These are phyloP conservation scores for Kodamaea plutei DNA, from an alignment of 1,139 yeast species.

Conservation along the genomic window DNA sequence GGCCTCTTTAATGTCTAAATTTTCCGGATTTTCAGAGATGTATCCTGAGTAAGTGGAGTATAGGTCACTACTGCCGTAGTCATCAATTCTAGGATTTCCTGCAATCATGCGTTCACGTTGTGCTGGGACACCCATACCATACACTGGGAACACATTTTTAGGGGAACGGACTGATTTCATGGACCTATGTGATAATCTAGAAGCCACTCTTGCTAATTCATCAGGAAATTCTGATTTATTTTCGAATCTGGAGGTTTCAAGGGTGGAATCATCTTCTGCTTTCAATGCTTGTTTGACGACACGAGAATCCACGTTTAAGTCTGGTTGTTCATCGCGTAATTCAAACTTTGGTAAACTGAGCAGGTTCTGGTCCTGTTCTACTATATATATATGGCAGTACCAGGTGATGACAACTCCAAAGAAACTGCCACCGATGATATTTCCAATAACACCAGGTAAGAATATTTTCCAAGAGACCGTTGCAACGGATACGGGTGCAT, in stretches of 20 bases:
- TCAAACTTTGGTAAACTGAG: conserved; percentile 64
- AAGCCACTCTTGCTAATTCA: conserved; percentile 5
- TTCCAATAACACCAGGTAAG: conserved; percentile 66
- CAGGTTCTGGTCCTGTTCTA: conserved; percentile 59
- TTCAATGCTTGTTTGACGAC: conserved; percentile 48
- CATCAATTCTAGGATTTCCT: conserved; percentile 5
- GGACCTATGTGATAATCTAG: conserved; percentile 9
- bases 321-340: conserved; percentile 75
- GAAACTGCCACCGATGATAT: conserved; percentile 64
- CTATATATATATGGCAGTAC: conserved; percentile 65
- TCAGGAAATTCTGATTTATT: conserved; percentile 1
- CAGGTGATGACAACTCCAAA: conserved; percentile 63
- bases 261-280: conserved; percentile 7
- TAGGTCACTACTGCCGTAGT: conserved; percentile 6
- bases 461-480: conserved; percentile 67
- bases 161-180: conserved; percentile 47
- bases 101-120: conserved; percentile 57
- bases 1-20: conserved; percentile 7
- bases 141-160: conserved; percentile 72
- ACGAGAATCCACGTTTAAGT: conserved; percentile 68
- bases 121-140: conserved; percentile 68
- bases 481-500: conserved; percentile 59
- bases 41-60: conserved; percentile 7
- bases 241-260: conserved; percentile 7
- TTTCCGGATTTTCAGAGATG: conserved; percentile 5